These are phyloP conservation scores for Stachybotrys chartarum DNA, from an alignment of 2,329 filamentous ascomycete species.

Conservation along the genomic window DNA sequence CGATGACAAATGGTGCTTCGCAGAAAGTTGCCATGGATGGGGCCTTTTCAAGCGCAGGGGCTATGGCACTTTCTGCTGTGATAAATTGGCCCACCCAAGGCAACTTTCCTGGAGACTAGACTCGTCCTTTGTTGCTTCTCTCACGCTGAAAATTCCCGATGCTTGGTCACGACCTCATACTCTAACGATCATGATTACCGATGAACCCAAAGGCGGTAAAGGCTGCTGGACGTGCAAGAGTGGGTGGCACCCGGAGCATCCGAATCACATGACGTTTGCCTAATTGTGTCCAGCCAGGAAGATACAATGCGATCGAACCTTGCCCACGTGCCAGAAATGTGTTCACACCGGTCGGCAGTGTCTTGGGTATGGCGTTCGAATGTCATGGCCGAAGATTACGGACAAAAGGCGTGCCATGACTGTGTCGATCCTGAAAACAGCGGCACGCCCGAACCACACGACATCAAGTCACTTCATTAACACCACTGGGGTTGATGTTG, in stretches of 20 bases:
- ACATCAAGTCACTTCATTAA: constrained; percentile 7
- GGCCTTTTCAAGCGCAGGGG: too few relatives aligned
- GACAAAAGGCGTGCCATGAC: constrained; percentile 9
- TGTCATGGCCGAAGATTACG: constrained; percentile 10
- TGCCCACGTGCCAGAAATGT: constrained; percentile 8
- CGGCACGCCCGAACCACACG: not conserved
- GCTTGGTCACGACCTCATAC: not conserved
- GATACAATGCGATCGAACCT: constrained; percentile 10
- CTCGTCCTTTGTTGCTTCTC: not conserved
- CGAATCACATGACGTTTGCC: not conserved
- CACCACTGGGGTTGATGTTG: constrained; percentile 7
- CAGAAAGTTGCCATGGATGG: not conserved
- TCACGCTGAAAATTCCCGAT: not conserved
- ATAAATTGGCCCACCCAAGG: not conserved
- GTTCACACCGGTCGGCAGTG: constrained; percentile 2
- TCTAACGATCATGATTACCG: not conserved
- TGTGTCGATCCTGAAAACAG: not conserved
- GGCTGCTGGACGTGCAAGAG: constrained; percentile 13
- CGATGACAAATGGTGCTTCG: not conserved
- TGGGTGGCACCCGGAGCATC: constrained; percentile 1
- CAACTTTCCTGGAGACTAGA: not conserved
- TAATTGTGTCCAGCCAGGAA: constrained; percentile 9
- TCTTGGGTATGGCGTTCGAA: constrained; percentile 8
- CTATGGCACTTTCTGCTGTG: not conserved
- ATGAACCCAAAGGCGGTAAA: constrained; percentile 3